Evolutionary conservation across 495 filamentous ascomycete genomes (phyloP).

Genomic region (Aspergillus steynii): DNA sequence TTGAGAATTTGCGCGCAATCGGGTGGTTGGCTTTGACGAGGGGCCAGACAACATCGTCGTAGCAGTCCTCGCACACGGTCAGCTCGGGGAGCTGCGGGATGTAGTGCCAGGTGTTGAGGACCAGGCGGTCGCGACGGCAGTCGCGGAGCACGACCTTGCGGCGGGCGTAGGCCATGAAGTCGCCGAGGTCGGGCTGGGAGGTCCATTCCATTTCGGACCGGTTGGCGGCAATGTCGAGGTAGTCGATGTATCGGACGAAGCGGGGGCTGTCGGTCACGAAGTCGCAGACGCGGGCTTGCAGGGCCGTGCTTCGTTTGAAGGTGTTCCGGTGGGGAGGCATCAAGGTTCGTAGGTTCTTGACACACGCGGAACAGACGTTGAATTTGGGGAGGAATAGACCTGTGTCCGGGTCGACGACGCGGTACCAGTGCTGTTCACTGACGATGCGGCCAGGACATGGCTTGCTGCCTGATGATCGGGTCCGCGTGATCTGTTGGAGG

Average conservation of each 20-base stretch:
- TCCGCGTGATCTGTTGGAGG: constrained; percentile 52
- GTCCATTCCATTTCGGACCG: constrained; percentile 36
- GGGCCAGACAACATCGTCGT: constrained; percentile 67
- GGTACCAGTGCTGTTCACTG: constrained; percentile 56
- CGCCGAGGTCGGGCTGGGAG: constrained; percentile 45
- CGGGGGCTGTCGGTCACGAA: constrained; percentile 52
- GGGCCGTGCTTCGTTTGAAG: constrained; percentile 38
- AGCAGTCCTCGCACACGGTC: constrained; percentile 72
- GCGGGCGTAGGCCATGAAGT: constrained; percentile 52
- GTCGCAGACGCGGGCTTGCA: constrained; percentile 46
- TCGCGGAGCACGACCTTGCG: constrained; percentile 52
- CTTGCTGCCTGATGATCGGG: constrained; percentile 33
- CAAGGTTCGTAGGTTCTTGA: constrained; percentile 50
- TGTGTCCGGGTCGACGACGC: constrained; percentile 55
- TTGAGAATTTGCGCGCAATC: constrained; percentile 58
- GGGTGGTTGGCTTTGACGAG: constrained; percentile 49
- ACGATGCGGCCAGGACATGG: constrained; percentile 55
- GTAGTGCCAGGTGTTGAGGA: constrained; percentile 58
- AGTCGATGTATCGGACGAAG: constrained; percentile 62
- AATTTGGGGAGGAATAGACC: constrained; percentile 54
- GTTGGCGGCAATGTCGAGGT: constrained; percentile 56
- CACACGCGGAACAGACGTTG: constrained; percentile 55
- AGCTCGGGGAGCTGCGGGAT: constrained; percentile 63
- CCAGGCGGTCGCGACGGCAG: constrained; percentile 54
- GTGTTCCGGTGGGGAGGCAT: constrained; percentile 51